Evolutionary conservation across 169 alveolate genomes (phyloP), one percentile per base, ranked within the genome.

Genomic region (Theileria parva): DNA sequence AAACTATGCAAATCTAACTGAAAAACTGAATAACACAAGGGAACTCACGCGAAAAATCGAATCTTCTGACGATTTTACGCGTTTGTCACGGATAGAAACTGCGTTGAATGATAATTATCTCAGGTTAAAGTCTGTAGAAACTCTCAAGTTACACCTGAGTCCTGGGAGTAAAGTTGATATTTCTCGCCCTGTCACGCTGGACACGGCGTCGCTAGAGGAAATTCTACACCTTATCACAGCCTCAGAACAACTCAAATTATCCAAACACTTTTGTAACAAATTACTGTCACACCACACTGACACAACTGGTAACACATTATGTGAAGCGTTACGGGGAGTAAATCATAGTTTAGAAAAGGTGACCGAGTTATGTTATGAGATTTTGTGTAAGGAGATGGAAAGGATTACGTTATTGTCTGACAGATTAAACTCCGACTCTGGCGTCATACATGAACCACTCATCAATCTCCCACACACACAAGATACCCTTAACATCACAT

Each of bases 61-160:
- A 19, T 19, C 15, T 11, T 21, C 66, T 8, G 13, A 25, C 15
- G 66, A 57, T 25, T 57, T 57, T 25, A 2, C 8, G 8, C 28
- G 34, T 8, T 25, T 57, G 8, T 57, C 37, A 3, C 30, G 5
- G 37, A 19, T 57, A 8, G 66, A 57, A 57, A 57, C 2, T 21
- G n/a, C 2, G 11, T 21, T 57, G 15, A 57, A 57, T 25, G 8
- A 57, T 21, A 57, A 57, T 25, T 57, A 57, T 25, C 32, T 23
- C 12, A 65, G 17, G 61, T 23, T 70, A 23, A 70, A 57, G 0
- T 70, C 51, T 8, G 78, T 70, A 27, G 69, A 70, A 21, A 30
- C 12, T 8, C 11, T 70, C 65, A 2, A 32, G 12, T 19, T 19
- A 6, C 78, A 39, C 9, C 67, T 70, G 0, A 39, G 59, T n/a